Evolutionary conservation across 2,329 filamentous ascomycete genomes (phyloP), one percentile per base, ranked within the genome.

Genomic region (Acarospora socialis): DNA sequence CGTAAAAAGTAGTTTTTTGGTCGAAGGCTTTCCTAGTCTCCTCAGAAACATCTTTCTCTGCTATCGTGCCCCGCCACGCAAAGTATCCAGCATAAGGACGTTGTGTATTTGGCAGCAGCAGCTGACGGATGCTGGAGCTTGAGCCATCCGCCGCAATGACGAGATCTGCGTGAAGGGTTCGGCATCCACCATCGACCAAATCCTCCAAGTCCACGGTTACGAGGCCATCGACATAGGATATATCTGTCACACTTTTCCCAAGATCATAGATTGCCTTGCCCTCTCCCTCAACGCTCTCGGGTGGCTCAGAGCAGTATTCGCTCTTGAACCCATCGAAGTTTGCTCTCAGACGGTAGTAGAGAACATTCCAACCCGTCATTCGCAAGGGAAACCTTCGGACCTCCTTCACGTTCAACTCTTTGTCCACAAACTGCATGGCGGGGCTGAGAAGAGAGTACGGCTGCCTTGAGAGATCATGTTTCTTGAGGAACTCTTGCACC

Each of bases 341-440:
- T 35, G 59, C 59, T 19, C 61, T 50, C 38, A 64, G 48, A 5
- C 63, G 37, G 30, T 60, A 49, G 39, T 64, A 65, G 5, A 59
- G 46, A 21, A 64, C 34, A 33, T 64, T 60, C 61, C 62, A 65
- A 33, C 57, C 61, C 3, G 58, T 64, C 62, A 65, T 65, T 34
- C 51, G 49, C 43, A 64, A 60, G 19, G 43, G 37, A 36, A 50
- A 49, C 4, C 32, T 34, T 22, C 29, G 6, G 12, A 21, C 9
- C 7, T 15, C 14, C 10, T 16, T 23, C 20, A 30, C 7, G 3
- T 30, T 30, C 4, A 17, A 10, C 10, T 24, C 10, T 7, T 19
- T 24, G 19, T 32, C 21, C 5, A 35, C n/a, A 8, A 32, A 9
- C 8, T 35, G 33, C 14, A 28, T 9, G 4, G 21, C 28, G 10